These are phyloP conservation scores for Orbilia javanica DNA, from an alignment of 2,329 filamentous ascomycete genomes.

Conservation along the genomic window DNA sequence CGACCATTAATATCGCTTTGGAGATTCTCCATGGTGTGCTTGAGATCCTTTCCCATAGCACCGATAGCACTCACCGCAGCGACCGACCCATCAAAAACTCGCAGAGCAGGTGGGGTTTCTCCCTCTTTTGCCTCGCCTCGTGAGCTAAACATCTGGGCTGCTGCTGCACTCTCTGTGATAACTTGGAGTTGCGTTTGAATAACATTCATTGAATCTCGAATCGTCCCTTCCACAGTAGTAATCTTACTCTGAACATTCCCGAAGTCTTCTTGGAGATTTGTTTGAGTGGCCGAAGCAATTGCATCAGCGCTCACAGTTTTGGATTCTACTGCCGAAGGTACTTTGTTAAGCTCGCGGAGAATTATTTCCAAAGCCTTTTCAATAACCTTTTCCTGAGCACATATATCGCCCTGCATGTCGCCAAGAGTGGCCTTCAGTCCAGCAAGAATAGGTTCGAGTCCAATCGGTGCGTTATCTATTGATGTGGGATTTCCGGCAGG, in stretches of 20 bases:
- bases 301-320: conserved; percentile 28
- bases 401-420: conserved; percentile 63
- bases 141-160: conserved; percentile 34
- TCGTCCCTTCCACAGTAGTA: conserved; percentile 38
- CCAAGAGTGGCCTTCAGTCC: conserved; percentile 84
- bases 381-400: conserved; percentile 44
- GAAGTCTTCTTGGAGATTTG: conserved; percentile 43
- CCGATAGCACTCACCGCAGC: conserved; percentile 73
- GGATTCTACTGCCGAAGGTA: conserved; percentile 37
- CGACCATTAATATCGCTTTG: conserved; percentile 80
- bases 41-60: conserved; percentile 77
- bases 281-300: conserved; percentile 35
- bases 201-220: conserved; percentile 51
- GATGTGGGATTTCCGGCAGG: conserved; percentile 64
- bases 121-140: conserved; percentile 29
- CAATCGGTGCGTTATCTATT: conserved; percentile 90
- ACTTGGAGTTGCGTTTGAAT: conserved; percentile 56
- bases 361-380: conserved; percentile 56
- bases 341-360: conserved; percentile 53
- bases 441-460: conserved; percentile 87
- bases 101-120: background rate
- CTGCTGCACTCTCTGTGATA: conserved; percentile 33
- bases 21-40: conserved; percentile 89
- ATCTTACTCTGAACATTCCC: conserved; percentile 44
- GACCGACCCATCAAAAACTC: conserved; percentile 48